Percentiles rank a stretch among this genome's conserved stretches.
Evolutionary conservation across 139 green algal genomes (phyloP).

Genomic region (Closterium sp.): DNA sequence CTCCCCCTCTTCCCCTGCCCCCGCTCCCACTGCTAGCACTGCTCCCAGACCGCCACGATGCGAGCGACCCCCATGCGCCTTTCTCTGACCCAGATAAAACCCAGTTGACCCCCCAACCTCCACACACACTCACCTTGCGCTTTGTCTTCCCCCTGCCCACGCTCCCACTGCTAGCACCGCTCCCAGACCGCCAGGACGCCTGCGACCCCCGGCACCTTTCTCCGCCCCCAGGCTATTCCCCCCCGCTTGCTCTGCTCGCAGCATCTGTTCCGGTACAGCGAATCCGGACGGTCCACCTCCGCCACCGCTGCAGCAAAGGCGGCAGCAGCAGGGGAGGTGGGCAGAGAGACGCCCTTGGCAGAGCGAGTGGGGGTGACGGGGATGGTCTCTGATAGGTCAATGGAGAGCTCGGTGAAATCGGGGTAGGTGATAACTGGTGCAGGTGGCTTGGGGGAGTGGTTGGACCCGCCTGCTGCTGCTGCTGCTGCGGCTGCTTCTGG

Average conservation of each 20-base stretch:
- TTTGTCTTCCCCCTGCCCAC: no score
- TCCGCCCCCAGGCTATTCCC: background rate
- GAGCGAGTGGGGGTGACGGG: background rate
- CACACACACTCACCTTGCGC: no score
- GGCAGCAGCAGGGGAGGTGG: background rate
- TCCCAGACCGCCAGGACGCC: no score
- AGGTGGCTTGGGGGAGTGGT: background rate
- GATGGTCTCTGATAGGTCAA: background rate
- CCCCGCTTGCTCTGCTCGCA: background rate
- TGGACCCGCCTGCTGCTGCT: background rate
- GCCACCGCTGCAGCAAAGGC: background rate
- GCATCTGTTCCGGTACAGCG: background rate
- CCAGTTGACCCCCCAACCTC: no score
- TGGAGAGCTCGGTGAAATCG: background rate
- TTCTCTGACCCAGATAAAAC: no score
- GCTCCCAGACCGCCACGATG: background rate
- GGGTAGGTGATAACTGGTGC: background rate
- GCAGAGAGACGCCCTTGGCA: background rate
- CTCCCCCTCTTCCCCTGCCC: background rate
- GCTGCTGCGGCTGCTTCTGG: background rate
- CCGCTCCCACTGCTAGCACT: background rate
- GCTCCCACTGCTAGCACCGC: no score
- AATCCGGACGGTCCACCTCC: background rate
- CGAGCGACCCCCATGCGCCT: no score
- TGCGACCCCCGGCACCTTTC: background rate